A percentile compares a stretch with the other conserved stretches of the same genome.
Conservation (phyloP, 805 yeast genomes). For the Naumovozyma castellii region DNA sequence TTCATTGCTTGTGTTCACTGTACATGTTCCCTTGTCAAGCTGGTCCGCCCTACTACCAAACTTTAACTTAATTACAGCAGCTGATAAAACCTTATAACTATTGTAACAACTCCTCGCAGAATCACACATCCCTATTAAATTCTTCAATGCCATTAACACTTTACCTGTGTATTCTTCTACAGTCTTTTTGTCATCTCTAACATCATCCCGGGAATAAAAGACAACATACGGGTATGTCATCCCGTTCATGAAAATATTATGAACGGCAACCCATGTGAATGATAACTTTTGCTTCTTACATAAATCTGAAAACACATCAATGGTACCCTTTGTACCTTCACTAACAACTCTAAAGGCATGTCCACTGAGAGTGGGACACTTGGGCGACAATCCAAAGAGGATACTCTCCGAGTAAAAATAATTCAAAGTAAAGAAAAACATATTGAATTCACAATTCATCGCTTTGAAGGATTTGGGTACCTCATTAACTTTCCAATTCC, state of each 20-base stretch:
- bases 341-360: conserved; percentile 49
- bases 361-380: conserved; percentile 42
- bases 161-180: conserved; percentile 41
- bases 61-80: conserved; percentile 57
- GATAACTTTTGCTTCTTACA: conserved; percentile 52
- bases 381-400: conserved; percentile 72
- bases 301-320: conserved; percentile 51
- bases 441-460: conserved; percentile 68
- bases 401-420: conserved; percentile 66
- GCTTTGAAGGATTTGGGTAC: conserved; percentile 47
- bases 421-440: conserved; percentile 61
- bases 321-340: conserved; percentile 57
- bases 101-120: conserved; percentile 68
- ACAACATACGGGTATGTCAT: conserved; percentile 72
- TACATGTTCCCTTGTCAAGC: not conserved
- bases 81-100: conserved; percentile 60
- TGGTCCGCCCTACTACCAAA: conserved; percentile 21
- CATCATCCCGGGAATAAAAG: conserved; percentile 53
- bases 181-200: conserved; percentile 38
- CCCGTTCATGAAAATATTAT: conserved; percentile 81
- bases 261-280: conserved; percentile 91
- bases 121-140: conserved; percentile 61
- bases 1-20: not conserved
- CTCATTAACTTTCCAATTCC: conserved; percentile 47
- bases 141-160: conserved; percentile 49